These are phyloP conservation scores for Coemansia biformis DNA, from an alignment of 192 early-diverging fungal species.

Conservation along the genomic window DNA sequence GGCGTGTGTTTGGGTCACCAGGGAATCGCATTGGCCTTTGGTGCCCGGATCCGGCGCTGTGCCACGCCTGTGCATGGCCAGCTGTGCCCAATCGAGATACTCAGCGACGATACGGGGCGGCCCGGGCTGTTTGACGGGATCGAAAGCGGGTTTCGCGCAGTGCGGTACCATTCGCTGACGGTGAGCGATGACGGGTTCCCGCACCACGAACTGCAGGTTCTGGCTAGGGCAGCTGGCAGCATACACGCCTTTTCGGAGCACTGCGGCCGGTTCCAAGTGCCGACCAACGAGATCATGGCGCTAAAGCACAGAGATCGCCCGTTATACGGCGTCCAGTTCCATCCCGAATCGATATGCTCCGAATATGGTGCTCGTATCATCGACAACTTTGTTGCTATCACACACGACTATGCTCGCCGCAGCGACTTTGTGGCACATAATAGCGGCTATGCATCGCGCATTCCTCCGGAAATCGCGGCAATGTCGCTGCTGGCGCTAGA, in stretches of 20 bases:
- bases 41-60: constrained; percentile 61
- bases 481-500: constrained; percentile 21
- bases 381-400: constrained; percentile 58
- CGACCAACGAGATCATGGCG: constrained; percentile 64
- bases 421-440: too few species aligned
- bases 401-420: not conserved
- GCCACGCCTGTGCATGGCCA: constrained; percentile 79
- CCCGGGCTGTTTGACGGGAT: constrained; percentile 55
- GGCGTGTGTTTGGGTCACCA: constrained; percentile 96
- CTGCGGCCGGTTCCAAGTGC: not conserved
- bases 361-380: constrained; percentile 68
- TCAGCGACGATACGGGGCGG: not conserved
- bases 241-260: constrained; percentile 3
- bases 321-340: constrained; percentile 90
- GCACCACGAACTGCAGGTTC: constrained; percentile 15
- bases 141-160: constrained; percentile 63
- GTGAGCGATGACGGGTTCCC: constrained; percentile 50
- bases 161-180: constrained; percentile 88
- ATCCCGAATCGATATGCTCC: constrained; percentile 92
- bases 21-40: constrained; percentile 68
- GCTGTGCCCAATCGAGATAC: constrained; percentile 50
- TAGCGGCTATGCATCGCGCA: not conserved
- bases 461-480: constrained; percentile 6
- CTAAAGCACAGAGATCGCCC: constrained; percentile 64
- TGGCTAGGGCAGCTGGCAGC: constrained; percentile 23